Evolutionary conservation across 129 eudicot genomes (phyloP).

Genomic region (Flaveria ramosissima): DNA sequence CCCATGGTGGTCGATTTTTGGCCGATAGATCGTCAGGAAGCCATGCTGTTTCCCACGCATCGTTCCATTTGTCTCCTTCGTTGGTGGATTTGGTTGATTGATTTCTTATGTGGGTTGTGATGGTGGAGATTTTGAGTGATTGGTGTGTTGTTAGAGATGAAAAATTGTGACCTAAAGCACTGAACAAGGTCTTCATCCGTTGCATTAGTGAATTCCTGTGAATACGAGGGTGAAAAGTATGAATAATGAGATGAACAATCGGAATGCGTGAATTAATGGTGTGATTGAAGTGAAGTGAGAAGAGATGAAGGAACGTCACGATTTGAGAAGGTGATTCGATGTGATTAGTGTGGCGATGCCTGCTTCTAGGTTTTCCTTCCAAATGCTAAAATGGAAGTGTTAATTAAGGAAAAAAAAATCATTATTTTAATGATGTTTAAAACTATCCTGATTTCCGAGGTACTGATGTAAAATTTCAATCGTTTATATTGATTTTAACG

Average conservation of each 20-base stretch:
- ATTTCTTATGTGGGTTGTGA: conserved; percentile 23
- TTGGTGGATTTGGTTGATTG: conserved; percentile 51
- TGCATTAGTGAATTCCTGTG: not conserved
- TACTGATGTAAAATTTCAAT: too few species aligned
- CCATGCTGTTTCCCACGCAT: conserved; percentile 96
- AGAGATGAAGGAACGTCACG: too few species aligned
- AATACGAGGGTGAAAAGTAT: not conserved
- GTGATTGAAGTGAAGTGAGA: too few species aligned
- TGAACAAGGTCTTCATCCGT: not conserved
- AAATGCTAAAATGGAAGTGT: too few species aligned
- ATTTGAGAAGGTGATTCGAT: too few species aligned
- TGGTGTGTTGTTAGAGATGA: conserved; percentile 23
- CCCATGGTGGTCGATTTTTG: conserved; percentile 76
- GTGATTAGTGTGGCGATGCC: too few species aligned
- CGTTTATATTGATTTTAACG: too few species aligned
- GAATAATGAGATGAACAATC: not conserved
- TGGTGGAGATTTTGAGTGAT: conserved; percentile 16
- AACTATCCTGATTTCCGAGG: too few species aligned
- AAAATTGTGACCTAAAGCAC: conserved; percentile 21
- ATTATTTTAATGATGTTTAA: too few species aligned
- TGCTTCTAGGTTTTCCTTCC: too few species aligned
- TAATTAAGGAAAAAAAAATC: too few species aligned
- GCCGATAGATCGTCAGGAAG: conserved; percentile 75
- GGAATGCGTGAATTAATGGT: too few species aligned
- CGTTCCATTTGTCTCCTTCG: conserved; percentile 77